Percentiles rank a stretch among this genome's conserved stretches.
Evolutionary conservation across 2,329 filamentous ascomycete species (phyloP).

Genomic region (Clonostachys solani): DNA sequence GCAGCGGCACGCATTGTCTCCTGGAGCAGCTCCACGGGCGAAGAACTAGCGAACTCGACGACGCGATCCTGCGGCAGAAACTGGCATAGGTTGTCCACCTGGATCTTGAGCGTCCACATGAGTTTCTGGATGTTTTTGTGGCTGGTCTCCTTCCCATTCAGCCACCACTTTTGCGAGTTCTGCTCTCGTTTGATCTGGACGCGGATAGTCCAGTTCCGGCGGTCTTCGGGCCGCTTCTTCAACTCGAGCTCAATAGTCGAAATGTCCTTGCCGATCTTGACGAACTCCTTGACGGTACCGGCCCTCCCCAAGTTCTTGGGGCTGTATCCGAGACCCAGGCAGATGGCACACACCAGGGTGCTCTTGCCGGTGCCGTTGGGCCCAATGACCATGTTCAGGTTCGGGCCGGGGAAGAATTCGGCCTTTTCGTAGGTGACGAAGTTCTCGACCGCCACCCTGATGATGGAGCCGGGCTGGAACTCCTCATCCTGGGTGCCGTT

Average conservation of each 20-base stretch:
- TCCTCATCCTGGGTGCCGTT: slow-evolving; percentile 14
- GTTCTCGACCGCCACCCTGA: slow-evolving; percentile 79
- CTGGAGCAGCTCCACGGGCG: slow-evolving; percentile 73
- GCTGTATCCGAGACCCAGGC: slow-evolving; percentile 82
- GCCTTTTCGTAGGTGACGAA: slow-evolving; percentile 95
- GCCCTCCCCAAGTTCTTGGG: slow-evolving; percentile 81
- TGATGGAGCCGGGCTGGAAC: slow-evolving; percentile 76
- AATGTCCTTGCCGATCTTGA: slow-evolving; percentile 79
- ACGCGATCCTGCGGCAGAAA: slow-evolving; percentile 96
- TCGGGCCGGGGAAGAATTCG: slow-evolving; percentile 87
- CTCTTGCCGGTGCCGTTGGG: slow-evolving; percentile 99
- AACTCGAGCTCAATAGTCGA: slow-evolving; percentile 91
- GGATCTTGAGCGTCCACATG: slow-evolving; percentile 73
- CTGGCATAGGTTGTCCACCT: slow-evolving; percentile 96
- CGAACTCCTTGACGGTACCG: slow-evolving; percentile 80
- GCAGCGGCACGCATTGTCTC: slow-evolving; percentile 89
- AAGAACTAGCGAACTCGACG: slow-evolving; percentile 84
- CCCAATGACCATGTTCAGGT: slow-evolving; percentile 96
- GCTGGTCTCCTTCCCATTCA: slow-evolving; percentile 63
- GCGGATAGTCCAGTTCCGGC: slow-evolving; percentile 67
- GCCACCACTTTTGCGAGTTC: slow-evolving; percentile 73
- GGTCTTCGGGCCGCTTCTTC: slow-evolving; percentile 54
- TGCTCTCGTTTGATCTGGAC: slow-evolving; percentile 78
- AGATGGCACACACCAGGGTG: slow-evolving; percentile 94
- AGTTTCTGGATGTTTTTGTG: slow-evolving; percentile 64